Conservation (phyloP, 2,329 filamentous ascomycete genomes). For the Monosporascus sp. region DNA sequence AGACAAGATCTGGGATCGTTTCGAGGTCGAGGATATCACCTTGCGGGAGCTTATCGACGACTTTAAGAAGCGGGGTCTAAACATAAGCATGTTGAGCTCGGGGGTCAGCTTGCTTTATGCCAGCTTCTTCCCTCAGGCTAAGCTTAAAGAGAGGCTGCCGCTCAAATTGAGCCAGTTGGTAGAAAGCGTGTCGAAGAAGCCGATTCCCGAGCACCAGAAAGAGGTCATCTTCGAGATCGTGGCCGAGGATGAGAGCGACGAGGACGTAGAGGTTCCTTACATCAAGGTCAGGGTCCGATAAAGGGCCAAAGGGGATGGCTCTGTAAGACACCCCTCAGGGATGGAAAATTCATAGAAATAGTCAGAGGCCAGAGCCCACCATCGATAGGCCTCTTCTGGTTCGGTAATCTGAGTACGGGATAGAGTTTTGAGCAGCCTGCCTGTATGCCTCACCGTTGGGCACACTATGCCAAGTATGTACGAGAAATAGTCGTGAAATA, state of each 20-base stretch:
- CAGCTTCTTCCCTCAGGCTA: constrained; percentile 75
- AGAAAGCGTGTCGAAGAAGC: constrained; percentile 85
- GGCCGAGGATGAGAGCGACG: constrained; percentile 78
- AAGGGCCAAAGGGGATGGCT: constrained; percentile 1
- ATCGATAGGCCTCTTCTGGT: background rate
- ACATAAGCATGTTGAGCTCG: constrained; percentile 91
- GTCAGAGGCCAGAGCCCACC: no score
- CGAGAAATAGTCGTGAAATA: constrained; percentile 10
- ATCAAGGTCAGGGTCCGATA: constrained; percentile 75
- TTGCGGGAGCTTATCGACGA: constrained; percentile 76
- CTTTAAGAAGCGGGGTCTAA: constrained; percentile 76
- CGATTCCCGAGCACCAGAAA: constrained; percentile 84
- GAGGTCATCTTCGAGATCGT: constrained; percentile 97
- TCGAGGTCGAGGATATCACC: constrained; percentile 83
- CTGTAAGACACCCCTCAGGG: background rate
- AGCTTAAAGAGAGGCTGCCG: constrained; percentile 74
- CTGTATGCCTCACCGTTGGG: no score
- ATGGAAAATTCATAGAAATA: no score
- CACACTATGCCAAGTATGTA: background rate
- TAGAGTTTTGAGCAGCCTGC: background rate
- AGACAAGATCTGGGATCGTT: constrained; percentile 97
- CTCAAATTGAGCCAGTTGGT: constrained; percentile 87
- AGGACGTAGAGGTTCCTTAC: constrained; percentile 96
- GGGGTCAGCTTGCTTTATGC: constrained; percentile 93
- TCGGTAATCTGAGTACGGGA: background rate